Percentiles rank a stretch among this genome's conserved stretches.
These are phyloP conservation scores for Teunomyces tritomae DNA, from an alignment of 805 yeast genomes.

Conservation along the genomic window DNA sequence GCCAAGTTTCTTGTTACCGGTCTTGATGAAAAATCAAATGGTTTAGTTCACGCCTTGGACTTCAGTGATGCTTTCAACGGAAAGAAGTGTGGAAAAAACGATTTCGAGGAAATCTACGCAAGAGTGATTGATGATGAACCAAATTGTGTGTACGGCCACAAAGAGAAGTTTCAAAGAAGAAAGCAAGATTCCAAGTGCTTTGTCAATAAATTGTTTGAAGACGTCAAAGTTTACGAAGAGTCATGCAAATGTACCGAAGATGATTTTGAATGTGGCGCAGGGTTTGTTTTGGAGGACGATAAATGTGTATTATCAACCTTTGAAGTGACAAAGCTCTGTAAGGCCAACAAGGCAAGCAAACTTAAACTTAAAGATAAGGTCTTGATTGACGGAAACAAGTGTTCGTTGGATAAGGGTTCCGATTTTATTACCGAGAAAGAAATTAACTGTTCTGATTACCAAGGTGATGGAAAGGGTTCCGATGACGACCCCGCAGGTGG, in stretches of 20 bases:
- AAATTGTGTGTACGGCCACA: conserved; percentile 67
- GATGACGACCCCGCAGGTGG: conserved; percentile 11
- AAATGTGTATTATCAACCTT: conserved; percentile 11
- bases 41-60: conserved; percentile 44
- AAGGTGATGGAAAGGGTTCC: conserved; percentile 9
- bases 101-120: conserved; percentile 66
- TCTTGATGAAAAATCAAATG: conserved; percentile 15
- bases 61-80: conserved; percentile 58
- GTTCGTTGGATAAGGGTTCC: conserved; percentile 27
- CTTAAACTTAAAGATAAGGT: conserved; percentile 38
- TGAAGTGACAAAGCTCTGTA: conserved; percentile 24
- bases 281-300: conserved; percentile 31
- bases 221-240: conserved; percentile 47
- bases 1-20: conserved; percentile 55
- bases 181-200: conserved; percentile 64
- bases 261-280: conserved; percentile 71
- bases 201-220: conserved; percentile 46
- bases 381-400: conserved; percentile 44
- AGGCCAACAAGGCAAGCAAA: conserved; percentile 15
- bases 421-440: conserved; percentile 25
- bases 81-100: conserved; percentile 41
- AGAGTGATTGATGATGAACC: conserved; percentile 38
- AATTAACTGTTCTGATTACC: conserved; percentile 35
- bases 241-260: conserved; percentile 60
- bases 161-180: conserved; percentile 62